Evolutionary conservation across 331 rosid genomes (phyloP), one percentile per base, ranked within the genome.

Genomic region (Spiraea crenata): DNA sequence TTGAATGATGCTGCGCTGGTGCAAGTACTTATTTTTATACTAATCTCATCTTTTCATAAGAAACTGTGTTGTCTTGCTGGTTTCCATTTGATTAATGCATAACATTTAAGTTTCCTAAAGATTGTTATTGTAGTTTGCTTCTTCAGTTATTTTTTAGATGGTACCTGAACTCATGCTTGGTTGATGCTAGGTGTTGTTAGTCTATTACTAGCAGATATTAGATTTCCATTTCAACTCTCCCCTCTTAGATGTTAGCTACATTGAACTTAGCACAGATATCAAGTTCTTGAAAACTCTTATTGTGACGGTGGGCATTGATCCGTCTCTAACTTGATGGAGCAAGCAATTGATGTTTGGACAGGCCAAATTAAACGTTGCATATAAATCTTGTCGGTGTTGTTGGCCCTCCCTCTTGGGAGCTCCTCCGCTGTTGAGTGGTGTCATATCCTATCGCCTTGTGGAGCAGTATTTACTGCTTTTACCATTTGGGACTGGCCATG

Each of bases 391-490:
- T 7, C 14, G 82, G 65, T 14, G 87, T 85, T 17, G 96, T 85
- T 2, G 89, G 83, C 6, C 56, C 82, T 52, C 19, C 76, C 79
- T 1, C 11, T 0, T 55, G 49, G 76, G 63, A 78, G 85, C 48
- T 79, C 77, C 86, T 87, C 93, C 82, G 81, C 76, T 35, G 34
- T 16, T 9, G 16, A 63, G 64, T 10, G 11, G 97, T 89, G 89
- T 87, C 93, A 91, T 89, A 89, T 85, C 87, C 92, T 93, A 76
- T 89, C 3, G 77, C 93, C 86, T 83, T 83, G 87, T 80, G 87
- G 75, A 82, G 89, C 82, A 72, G 91, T 85, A 75, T 88, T 25
- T 40, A 90, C 79, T 44, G 90, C 89, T 14, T 50, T 81, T 82
- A 81, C 87, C 83, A 49, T 77, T 73, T 84, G 75, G 88, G 97